phyloP scores from a whole-genome alignment of 208 protist species.

The Crithidia bombi region DNA sequence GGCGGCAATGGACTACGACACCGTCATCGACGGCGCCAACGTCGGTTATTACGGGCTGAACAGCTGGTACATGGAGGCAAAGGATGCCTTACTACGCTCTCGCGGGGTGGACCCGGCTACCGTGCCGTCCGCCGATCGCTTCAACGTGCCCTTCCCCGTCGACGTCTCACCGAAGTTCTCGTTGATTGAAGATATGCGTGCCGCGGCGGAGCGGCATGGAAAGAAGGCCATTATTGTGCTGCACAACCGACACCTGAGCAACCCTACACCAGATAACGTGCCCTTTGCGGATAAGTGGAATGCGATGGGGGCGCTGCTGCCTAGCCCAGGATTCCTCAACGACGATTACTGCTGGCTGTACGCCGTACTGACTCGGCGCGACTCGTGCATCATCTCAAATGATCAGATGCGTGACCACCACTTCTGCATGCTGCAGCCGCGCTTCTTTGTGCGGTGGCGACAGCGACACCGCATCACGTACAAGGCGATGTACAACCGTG shows the following conservation, averaged over 20 bases:
- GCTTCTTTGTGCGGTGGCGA: slow-evolving; percentile 84
- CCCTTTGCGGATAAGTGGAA: slow-evolving; percentile 52
- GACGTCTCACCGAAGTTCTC: slow-evolving; percentile 87
- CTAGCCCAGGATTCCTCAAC: slow-evolving; percentile 83
- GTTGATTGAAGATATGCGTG: slow-evolving; percentile 75
- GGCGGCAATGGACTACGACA: slow-evolving; percentile 56
- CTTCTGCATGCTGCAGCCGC: slow-evolving; percentile 74
- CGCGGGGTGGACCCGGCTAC: slow-evolving; percentile 49
- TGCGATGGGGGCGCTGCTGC: slow-evolving; percentile 40
- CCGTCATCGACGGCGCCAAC: slow-evolving; percentile 83
- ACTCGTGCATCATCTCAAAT: slow-evolving; percentile 73
- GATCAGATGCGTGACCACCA: slow-evolving; percentile 91
- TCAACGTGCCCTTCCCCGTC: slow-evolving; percentile 72
- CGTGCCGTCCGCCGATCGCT: slow-evolving; percentile 46
- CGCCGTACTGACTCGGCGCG: slow-evolving; percentile 52
- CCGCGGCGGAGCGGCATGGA: slow-evolving; percentile 34
- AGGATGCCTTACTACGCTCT: slow-evolving; percentile 51
- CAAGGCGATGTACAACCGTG: slow-evolving; percentile 56
- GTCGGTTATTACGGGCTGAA: slow-evolving; percentile 86
- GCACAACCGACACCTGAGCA: slow-evolving; percentile 62
- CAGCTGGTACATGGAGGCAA: slow-evolving; percentile 77
- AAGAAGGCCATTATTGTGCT: slow-evolving; percentile 73
- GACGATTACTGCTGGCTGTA: slow-evolving; percentile 90
- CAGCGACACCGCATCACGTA: slow-evolving; percentile 86
- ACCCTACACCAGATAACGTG: slow-evolving; percentile 38